Conservation (phyloP, 208 protist genomes). For the Strigomonas galati region DNA sequence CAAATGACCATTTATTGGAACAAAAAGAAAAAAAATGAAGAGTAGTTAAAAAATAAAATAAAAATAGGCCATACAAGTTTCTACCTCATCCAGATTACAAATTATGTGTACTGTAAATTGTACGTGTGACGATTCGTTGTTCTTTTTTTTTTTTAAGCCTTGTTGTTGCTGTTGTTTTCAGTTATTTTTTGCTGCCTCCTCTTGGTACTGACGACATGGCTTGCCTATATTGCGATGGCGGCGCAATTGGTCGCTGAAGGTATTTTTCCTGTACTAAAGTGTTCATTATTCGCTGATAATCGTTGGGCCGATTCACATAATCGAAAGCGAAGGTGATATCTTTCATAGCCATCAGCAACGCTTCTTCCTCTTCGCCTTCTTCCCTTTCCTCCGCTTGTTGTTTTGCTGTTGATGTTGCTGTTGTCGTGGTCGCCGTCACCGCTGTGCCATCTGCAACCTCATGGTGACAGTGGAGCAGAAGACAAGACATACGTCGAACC, state of each 20-base stretch:
- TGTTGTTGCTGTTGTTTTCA: no score
- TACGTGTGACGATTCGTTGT: no score
- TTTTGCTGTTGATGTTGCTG: no score
- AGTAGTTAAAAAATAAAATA: no score
- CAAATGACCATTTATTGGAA: background rate
- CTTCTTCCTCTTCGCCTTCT: conserved; percentile 8
- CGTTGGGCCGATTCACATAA: conserved; percentile 28
- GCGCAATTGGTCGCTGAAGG: conserved; percentile 35
- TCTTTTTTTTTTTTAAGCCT: no score
- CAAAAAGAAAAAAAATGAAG: conserved; percentile 9
- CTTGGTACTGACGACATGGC: conserved; percentile 24
- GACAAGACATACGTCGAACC: conserved; percentile 28
- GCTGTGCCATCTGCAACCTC: background rate
- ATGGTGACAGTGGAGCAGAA: background rate
- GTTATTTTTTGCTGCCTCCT: no score
- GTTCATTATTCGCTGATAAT: conserved; percentile 68
- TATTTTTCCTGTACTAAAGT: conserved; percentile 39
- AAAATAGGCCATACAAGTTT: no score
- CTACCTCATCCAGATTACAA: no score
- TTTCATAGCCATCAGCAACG: conserved; percentile 34
- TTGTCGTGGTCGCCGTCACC: no score
- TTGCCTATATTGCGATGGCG: conserved; percentile 37
- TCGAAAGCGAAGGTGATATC: conserved; percentile 75
- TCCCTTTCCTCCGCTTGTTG: background rate
- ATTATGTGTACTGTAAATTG: no score